Conservation (phyloP, 208 protist genomes). For the Vickermania ingenoplastis region DNA sequence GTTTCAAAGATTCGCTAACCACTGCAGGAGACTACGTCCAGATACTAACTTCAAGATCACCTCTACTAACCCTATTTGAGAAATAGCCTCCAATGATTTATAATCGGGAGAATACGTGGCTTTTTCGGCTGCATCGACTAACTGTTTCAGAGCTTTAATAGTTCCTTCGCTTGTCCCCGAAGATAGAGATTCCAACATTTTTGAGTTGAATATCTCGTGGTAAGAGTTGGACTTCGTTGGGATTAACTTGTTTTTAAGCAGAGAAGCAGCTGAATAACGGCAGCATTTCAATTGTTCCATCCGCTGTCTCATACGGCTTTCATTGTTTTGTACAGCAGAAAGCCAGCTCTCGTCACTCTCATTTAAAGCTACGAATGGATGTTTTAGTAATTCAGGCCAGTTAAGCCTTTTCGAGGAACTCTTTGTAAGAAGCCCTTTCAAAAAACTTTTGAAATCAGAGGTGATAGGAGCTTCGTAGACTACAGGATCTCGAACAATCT, state of each 20-base stretch:
- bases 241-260: background rate
- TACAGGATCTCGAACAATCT: conserved; percentile 90
- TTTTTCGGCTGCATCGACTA: conserved; percentile 15
- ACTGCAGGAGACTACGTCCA: conserved; percentile 18
- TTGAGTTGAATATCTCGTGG: conserved; percentile 27
- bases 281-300: conserved; percentile 70
- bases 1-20: conserved; percentile 23
- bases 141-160: conserved; percentile 15
- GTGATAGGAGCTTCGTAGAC: conserved; percentile 87
- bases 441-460: conserved; percentile 82
- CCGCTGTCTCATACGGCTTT: conserved; percentile 65
- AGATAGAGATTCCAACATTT: conserved; percentile 10
- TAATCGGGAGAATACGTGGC: conserved; percentile 6
- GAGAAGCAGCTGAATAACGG: conserved; percentile 9
- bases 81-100: conserved; percentile 20
- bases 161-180: conserved; percentile 12
- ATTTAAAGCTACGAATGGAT: conserved; percentile 82
- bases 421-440: conserved; percentile 93
- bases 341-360: conserved; percentile 59
- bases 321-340: conserved; percentile 51
- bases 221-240: conserved; percentile 3
- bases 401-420: conserved; percentile 80
- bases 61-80: conserved; percentile 23
- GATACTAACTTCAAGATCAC: conserved; percentile 30
- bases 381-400: conserved; percentile 86